Base-by-base conservation (phyloP, 2,329 filamentous ascomycete species). In the Talaromyces sp. region DNA sequence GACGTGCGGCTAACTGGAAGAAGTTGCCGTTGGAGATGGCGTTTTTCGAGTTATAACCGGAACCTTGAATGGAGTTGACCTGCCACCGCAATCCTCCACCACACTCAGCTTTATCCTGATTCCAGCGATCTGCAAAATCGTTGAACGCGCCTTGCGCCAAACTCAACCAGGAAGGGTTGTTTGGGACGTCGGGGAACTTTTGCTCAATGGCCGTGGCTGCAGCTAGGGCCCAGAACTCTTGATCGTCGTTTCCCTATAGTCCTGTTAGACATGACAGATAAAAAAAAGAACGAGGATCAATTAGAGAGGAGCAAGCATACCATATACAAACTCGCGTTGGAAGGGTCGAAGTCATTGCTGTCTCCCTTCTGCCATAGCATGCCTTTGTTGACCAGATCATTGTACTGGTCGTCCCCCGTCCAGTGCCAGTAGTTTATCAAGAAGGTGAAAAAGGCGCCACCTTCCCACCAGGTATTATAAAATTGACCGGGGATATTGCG, bases 361-460 rank as follows among this genome's bases (percentile, higher is more conserved):
- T 84, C 81, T 55, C 90, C 90, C 46, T 86, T 83, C 73, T 94
- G 90, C 69, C 84, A 85, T 35, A 91, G 79, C 62, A 95, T 77
- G 5, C 83, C 90, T 64, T 89, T 80, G 31, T 79, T 81, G 10
- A 85, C 83, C 48, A 89, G 76, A 17, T 86, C 76, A 70, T 91
- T 91, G 76, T 89, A 92, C 48, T 81, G 80, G 4, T 81, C 76
- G 70, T 92, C 88, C 12, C 85, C 86, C 0, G 89, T 92, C 69
- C 90, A 89, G 70, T 88, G 88, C 88, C 89, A 93, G 72, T 93
- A 93, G 67, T 93, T 88, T 58, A 93, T 79, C 64, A 93, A 76
- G 3, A 87, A 77, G 14, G 77, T 78, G 67, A 82, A 83, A 76
- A 92, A 83, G 58, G 87, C 87, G 55, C 88, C 88, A 6, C 79